Conservation (phyloP, 441 rosid species). For the Syzygium malaccense region DNA sequence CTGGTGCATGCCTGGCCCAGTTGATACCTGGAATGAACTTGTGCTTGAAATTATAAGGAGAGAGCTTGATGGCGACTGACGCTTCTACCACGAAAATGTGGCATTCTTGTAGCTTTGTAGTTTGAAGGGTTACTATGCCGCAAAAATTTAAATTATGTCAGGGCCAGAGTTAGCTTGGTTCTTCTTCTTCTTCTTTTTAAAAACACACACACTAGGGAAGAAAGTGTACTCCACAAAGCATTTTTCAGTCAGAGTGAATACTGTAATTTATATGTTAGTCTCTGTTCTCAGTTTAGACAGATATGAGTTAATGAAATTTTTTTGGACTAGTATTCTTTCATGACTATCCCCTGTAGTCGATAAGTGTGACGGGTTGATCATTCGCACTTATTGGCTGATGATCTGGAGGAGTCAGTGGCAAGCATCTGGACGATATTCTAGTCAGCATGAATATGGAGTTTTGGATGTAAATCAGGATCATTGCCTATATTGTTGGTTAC, state of each 20-base stretch:
- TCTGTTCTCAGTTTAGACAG: background rate
- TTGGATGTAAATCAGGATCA: background rate
- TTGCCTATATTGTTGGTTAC: background rate
- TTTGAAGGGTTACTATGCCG: background rate
- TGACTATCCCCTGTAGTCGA: background rate
- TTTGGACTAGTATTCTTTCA: background rate
- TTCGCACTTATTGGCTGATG: background rate
- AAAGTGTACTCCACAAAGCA: background rate
- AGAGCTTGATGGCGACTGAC: conserved; percentile 35
- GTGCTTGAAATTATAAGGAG: conserved; percentile 68
- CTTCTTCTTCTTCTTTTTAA: background rate
- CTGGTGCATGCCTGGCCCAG: conserved; percentile 99
- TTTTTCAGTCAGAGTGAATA: background rate
- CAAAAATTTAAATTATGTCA: background rate
- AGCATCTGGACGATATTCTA: background rate
- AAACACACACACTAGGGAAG: background rate
- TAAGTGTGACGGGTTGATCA: background rate
- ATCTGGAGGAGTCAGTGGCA: background rate
- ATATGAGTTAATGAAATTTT: background rate
- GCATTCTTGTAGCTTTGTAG: background rate
- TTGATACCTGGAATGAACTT: conserved; percentile 89
- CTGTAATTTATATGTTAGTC: background rate
- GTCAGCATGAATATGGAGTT: background rate
- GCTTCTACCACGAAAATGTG: background rate
- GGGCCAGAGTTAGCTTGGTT: background rate